phyloP scores from a whole-genome alignment of 768 basidiomycete species.

The Xerocomellus amylosporus region DNA sequence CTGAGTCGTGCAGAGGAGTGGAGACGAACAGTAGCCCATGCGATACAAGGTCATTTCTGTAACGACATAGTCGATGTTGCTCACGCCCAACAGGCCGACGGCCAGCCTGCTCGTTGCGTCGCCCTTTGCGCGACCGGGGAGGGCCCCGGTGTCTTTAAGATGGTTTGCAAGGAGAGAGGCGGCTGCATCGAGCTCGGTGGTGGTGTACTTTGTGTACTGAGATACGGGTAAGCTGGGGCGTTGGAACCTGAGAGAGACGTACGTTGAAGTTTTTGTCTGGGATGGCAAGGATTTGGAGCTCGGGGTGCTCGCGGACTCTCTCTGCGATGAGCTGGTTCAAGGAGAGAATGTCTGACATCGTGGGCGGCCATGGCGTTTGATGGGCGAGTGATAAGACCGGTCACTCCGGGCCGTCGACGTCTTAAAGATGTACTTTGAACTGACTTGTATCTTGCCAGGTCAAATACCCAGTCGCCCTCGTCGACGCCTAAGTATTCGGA shows the following conservation, averaged over 20 bases:
- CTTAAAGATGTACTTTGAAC: too few species aligned
- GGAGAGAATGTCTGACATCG: slow-evolving; percentile 25
- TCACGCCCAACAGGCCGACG: slow-evolving; percentile 26
- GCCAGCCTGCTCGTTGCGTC: slow-evolving; percentile 25
- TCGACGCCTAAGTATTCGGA: neutral
- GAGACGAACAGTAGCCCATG: slow-evolving; percentile 30
- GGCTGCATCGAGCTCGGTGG: slow-evolving; percentile 22
- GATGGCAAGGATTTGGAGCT: slow-evolving; percentile 22
- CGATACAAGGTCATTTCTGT: slow-evolving; percentile 27
- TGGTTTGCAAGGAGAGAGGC: slow-evolving; percentile 29
- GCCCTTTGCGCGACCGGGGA: slow-evolving; percentile 24
- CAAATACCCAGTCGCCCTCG: neutral
- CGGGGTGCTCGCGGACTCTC: slow-evolving; percentile 17
- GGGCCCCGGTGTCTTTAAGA: slow-evolving; percentile 14
- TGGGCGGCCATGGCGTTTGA: neutral
- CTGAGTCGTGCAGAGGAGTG: neutral
- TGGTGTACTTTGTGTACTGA: slow-evolving; percentile 28
- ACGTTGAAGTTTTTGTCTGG: slow-evolving; percentile 27
- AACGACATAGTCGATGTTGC: slow-evolving; percentile 28
- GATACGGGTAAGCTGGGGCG: neutral
- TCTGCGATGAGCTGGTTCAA: slow-evolving; percentile 28
- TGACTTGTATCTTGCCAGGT: neutral
- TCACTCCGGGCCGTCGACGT: too few species aligned
- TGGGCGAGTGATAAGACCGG: too few species aligned
- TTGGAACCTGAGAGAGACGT: neutral